Conservation (phyloP, 1,139 yeast species). For the Candida mesenterica region DNA sequence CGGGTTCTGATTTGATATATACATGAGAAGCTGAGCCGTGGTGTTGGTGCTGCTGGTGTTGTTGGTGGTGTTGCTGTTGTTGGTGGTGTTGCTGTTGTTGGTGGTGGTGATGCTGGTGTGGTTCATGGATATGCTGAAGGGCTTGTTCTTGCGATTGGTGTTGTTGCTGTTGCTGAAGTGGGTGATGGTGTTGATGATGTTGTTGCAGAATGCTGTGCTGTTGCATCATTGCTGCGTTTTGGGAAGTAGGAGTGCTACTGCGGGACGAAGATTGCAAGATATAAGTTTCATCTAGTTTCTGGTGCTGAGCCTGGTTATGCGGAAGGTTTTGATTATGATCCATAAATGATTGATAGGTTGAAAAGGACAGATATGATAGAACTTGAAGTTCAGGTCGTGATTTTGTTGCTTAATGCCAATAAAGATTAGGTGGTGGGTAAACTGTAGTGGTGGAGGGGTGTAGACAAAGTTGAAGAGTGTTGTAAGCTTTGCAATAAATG, state of each 20-base stretch:
- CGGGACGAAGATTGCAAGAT: not conserved
- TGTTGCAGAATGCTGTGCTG: slow-evolving; percentile 5
- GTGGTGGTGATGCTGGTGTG: slow-evolving; percentile 11
- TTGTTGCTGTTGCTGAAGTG: slow-evolving; percentile 3
- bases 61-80: slow-evolving; percentile 7
- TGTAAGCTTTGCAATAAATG: too few species aligned
- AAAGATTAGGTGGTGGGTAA: too few species aligned
- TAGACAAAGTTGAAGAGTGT: too few species aligned
- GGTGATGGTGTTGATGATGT: slow-evolving; percentile 6
- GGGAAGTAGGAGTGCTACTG: not conserved
- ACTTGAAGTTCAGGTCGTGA: too few species aligned
- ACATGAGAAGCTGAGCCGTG: slow-evolving; percentile 8
- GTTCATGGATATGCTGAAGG: slow-evolving; percentile 11
- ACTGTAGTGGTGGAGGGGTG: too few species aligned
- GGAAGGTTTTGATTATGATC: not conserved
- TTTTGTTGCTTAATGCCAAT: too few species aligned
- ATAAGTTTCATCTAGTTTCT: not conserved
- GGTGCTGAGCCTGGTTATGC: slow-evolving; percentile 3
- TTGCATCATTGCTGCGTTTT: too few species aligned
- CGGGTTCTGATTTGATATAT: slow-evolving; percentile 2
- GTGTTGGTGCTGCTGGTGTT: slow-evolving; percentile 2
- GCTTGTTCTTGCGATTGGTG: slow-evolving; percentile 2
- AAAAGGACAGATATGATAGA: not conserved
- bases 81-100: slow-evolving; percentile 13
- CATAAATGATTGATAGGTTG: not conserved